Evolutionary conservation across 352 stramenopile species (phyloP), one percentile per base, ranked within the genome.

Genomic region (Discostella stelligera): DNA sequence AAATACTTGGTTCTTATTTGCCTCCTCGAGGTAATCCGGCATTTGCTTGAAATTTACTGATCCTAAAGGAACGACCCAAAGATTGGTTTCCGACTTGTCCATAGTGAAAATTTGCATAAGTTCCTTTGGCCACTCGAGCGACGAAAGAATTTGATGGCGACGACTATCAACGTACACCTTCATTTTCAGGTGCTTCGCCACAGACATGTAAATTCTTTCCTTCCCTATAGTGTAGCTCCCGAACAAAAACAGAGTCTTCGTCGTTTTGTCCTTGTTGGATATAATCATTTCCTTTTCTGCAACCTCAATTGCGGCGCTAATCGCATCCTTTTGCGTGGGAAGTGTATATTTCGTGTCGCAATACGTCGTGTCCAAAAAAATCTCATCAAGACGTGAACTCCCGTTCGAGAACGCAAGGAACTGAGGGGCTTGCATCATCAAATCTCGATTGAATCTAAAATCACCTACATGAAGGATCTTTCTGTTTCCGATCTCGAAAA

Each of bases 321-420:
- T 93, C 2, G 89, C 83, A 27, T 91, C 80, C 37, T 83, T 60
- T 79, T 98, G 96, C 0, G 93, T 94, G 27, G 96, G 95, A 71
- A 98, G 96, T 5, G 79, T 90, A 83, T 98, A 98, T 80, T 97
- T 98, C 16, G 92, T 82, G 80, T 98, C 86, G 54, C 95, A 97
- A 74, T 99, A 99, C 16, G 96, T 99, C 18, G 96, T 99, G 77
- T 99, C 96, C 5, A 99, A 79, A 79, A 98, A 99, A 27, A 98
- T 82, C 37, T 91, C 86, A 71, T 94, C 85, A 13, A 94, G 84
- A 9, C 76, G 69, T 20, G 66, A 37, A 66, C 39, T 85, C 46
- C 65, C 58, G 59, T 82, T 75, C n/a, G 53, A 74, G 23, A 86
- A 80, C 18, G 76, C 67, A 13, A 27, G 60, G 9, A 86, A 53